Percentiles rank a stretch among this genome's conserved stretches.
Conservation (phyloP, 371 early-diverging fungal genomes). For the Mycotypha africana region DNA sequence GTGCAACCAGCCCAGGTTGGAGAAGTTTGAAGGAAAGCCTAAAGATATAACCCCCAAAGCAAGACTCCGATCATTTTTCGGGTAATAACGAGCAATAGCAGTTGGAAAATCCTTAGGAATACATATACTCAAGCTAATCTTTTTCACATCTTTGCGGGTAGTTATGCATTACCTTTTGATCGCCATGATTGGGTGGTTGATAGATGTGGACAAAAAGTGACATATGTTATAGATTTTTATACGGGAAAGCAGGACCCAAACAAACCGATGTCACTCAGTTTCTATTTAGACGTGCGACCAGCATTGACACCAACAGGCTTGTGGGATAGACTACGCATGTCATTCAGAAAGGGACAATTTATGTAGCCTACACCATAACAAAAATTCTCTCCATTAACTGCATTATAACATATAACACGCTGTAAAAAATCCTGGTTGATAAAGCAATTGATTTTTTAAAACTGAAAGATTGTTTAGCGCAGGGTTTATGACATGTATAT, state of each 20-base stretch:
- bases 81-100: conserved; percentile 34
- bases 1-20: conserved; percentile 67
- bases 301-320: conserved; percentile 54
- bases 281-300: conserved; percentile 89
- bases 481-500: no score
- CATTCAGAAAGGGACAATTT: conserved; percentile 32
- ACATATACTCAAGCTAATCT: no score
- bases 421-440: no score
- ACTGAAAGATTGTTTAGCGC: no score
- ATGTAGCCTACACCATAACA: no score
- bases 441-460: no score
- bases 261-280: conserved; percentile 57
- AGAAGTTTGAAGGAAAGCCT: conserved; percentile 85
- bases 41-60: conserved; percentile 85
- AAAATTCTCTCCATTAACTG: no score
- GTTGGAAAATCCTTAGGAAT: neutral
- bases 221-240: conserved; percentile 96
- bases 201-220: conserved; percentile 85
- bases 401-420: no score
- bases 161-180: conserved; percentile 83
- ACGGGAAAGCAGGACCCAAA: conserved; percentile 60
- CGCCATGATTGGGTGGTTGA: conserved; percentile 97
- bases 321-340: conserved; percentile 51
- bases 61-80: conserved; percentile 62
- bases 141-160: no score